Evolutionary conservation across 1,284 basidiomycete species (phyloP).

Genomic region (Pholiota adiposa): DNA sequence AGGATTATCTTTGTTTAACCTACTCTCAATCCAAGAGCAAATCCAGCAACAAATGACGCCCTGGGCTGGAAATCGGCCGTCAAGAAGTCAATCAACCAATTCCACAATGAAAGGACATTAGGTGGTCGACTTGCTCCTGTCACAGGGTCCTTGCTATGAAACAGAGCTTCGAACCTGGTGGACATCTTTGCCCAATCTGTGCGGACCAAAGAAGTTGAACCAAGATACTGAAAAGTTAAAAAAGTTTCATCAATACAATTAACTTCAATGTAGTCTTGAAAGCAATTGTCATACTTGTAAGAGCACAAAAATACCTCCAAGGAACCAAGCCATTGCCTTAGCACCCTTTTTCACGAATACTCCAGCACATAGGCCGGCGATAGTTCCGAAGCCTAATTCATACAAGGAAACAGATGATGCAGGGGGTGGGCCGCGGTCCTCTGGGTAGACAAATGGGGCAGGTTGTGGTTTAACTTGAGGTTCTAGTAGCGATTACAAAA

Average conservation of each 20-base stretch:
- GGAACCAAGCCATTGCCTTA: constrained; percentile 79
- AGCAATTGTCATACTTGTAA: constrained; percentile 68
- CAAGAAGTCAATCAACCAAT: constrained; percentile 82
- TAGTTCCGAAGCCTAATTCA: constrained; percentile 87
- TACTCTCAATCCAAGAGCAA: constrained; percentile 69
- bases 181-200: constrained; percentile 79
- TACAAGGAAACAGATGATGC: constrained; percentile 77
- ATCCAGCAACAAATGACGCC: constrained; percentile 76
- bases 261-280: too few species aligned
- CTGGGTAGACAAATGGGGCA: constrained; percentile 9
- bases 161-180: constrained; percentile 71
- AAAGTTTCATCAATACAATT: too few species aligned
- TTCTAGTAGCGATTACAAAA: background rate
- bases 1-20: too few species aligned
- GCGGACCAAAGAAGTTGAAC: constrained; percentile 68
- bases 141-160: constrained; percentile 64
- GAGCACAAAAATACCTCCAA: constrained; percentile 87
- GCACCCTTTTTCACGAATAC: constrained; percentile 95
- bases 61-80: constrained; percentile 91
- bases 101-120: constrained; percentile 69
- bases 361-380: constrained; percentile 87
- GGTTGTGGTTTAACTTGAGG: background rate
- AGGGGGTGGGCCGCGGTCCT: constrained; percentile 55
- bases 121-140: constrained; percentile 58
- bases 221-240: constrained; percentile 64